A percentile compares a stretch with the other conserved stretches of the same genome.
These are phyloP conservation scores for Cryptosporidium ubiquitum DNA, from an alignment of 169 alveolate species.

Conservation along the genomic window DNA sequence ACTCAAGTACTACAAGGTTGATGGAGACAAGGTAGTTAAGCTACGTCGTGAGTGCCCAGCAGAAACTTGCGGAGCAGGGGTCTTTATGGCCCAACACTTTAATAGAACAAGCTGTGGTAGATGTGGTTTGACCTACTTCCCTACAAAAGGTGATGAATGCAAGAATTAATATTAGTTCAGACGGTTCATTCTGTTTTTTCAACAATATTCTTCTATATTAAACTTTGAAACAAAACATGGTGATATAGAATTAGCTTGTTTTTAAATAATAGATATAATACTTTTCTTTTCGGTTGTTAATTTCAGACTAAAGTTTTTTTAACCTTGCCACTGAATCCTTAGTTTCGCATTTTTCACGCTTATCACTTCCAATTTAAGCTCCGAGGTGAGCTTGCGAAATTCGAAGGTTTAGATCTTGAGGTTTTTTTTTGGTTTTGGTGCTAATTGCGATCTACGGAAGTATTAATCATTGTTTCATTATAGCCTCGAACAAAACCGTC, in stretches of 20 bases:
- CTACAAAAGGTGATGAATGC: slow-evolving; percentile 60
- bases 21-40: slow-evolving; percentile 93
- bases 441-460: too few species aligned
- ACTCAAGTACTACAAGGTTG: slow-evolving; percentile 96
- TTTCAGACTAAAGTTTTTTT: not conserved
- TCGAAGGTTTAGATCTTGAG: too few species aligned
- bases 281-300: not conserved
- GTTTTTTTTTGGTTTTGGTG: too few species aligned
- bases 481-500: too few species aligned
- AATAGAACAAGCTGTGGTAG: slow-evolving; percentile 98
- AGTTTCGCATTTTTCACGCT: not conserved
- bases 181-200: not conserved
- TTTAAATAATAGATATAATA: slow-evolving; percentile 19
- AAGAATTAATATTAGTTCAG: slow-evolving; percentile 4
- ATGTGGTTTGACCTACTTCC: slow-evolving; percentile 92
- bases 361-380: not conserved
- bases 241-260: slow-evolving; percentile 35
- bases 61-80: slow-evolving; percentile 95
- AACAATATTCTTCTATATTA: not conserved
- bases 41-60: slow-evolving; percentile 94
- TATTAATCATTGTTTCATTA: too few species aligned
- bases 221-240: slow-evolving; percentile 18
- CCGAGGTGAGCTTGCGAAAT: too few species aligned
- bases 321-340: not conserved
- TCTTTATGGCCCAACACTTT: slow-evolving; percentile 98